These are phyloP conservation scores for Paracoccidioides lutzii DNA, from an alignment of 2,329 filamentous ascomycete species.

Conservation along the genomic window DNA sequence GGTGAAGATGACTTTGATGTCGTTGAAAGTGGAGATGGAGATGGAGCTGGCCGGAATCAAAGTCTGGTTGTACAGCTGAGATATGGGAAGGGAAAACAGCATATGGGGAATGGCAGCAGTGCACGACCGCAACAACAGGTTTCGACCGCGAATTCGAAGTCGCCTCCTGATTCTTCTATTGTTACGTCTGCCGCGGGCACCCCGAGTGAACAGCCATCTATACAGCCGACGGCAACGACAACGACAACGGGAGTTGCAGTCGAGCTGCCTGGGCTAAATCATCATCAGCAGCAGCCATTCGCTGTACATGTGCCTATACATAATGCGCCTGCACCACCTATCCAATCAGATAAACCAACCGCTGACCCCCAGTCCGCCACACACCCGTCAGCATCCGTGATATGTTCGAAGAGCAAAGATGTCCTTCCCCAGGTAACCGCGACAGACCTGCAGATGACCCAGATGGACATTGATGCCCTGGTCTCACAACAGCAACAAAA, in stretches of 20 bases:
- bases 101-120: background rate
- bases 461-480: background rate
- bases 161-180: no score
- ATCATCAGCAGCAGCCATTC: background rate
- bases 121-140: no score
- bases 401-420: background rate
- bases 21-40: constrained; percentile 20
- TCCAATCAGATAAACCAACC: background rate
- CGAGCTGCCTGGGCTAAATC: no score
- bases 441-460: background rate
- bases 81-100: constrained; percentile 24
- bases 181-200: no score
- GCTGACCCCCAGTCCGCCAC: background rate
- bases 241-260: no score
- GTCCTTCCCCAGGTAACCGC: background rate
- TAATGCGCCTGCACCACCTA: background rate
- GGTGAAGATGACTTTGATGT: no score
- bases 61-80: constrained; percentile 64
- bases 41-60: constrained; percentile 39
- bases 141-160: no score
- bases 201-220: no score
- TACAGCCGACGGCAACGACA: no score
- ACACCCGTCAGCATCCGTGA: background rate
- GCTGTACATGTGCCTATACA: background rate
- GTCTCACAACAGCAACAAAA: background rate